A percentile compares a stretch with the other conserved stretches of the same genome.
phyloP scores from a whole-genome alignment of 805 yeast species.

The Metschnikowia hibisci region DNA sequence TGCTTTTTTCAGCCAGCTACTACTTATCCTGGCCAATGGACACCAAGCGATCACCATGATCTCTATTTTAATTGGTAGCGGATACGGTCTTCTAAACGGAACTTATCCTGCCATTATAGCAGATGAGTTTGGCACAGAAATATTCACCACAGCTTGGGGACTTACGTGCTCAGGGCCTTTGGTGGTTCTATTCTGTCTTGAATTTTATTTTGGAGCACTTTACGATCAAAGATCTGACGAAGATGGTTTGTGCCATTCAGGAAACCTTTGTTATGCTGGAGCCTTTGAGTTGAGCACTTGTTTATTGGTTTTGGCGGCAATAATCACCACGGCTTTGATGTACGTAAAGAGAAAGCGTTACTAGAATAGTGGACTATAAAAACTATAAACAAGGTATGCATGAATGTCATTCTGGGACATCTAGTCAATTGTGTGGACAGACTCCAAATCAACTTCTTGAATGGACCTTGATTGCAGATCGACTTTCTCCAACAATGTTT shows the following conservation, averaged over 20 bases:
- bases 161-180: slow-evolving; percentile 69
- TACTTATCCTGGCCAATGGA: slow-evolving; percentile 24
- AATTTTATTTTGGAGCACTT: slow-evolving; percentile 52
- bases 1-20: slow-evolving; percentile 35
- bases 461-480: slow-evolving; percentile 40
- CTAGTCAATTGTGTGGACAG: slow-evolving; percentile 38
- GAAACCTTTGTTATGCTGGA: slow-evolving; percentile 35
- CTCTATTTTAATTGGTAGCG: slow-evolving; percentile 55
- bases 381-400: slow-evolving; percentile 21
- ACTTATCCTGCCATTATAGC: slow-evolving; percentile 74
- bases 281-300: slow-evolving; percentile 33
- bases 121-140: slow-evolving; percentile 62
- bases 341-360: slow-evolving; percentile 21
- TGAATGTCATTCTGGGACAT: slow-evolving; percentile 16
- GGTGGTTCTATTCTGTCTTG: slow-evolving; percentile 48
- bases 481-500: slow-evolving; percentile 43
- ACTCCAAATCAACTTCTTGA: slow-evolving; percentile 42
- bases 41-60: slow-evolving; percentile 28
- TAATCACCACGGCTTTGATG: slow-evolving; percentile 24
- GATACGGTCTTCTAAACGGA: slow-evolving; percentile 71
- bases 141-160: slow-evolving; percentile 77
- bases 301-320: slow-evolving; percentile 26
- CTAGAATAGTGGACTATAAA: not conserved
- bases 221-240: slow-evolving; percentile 45
- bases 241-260: slow-evolving; percentile 36